Conservation (phyloP, 2,329 filamentous ascomycete species). For the Colletotrichum sp. region DNA sequence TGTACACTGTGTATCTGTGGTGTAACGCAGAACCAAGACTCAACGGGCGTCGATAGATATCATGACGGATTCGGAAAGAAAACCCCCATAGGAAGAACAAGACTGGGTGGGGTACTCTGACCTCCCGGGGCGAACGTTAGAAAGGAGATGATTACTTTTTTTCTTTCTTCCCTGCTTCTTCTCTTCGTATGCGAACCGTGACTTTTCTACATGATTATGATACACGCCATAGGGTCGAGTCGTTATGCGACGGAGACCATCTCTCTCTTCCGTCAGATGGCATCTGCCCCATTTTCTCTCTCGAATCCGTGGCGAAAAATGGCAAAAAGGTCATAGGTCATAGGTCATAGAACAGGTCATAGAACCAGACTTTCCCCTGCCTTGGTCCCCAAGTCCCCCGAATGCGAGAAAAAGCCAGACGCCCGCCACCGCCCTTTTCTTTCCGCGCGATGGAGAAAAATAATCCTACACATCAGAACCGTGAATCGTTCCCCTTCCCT, state of each 20-base stretch:
- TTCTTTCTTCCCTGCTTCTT: neutral
- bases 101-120: neutral
- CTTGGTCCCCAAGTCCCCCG: neutral
- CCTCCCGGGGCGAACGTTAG: neutral
- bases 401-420: neutral
- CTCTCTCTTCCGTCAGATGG: neutral
- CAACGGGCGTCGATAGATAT: neutral
- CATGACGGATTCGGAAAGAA: neutral
- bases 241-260: neutral
- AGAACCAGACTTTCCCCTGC: neutral
- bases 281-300: neutral
- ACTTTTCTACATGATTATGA: neutral
- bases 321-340: neutral
- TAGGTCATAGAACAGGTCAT: neutral
- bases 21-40: neutral
- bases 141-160: neutral
- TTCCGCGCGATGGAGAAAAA: neutral
- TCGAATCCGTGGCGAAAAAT: neutral
- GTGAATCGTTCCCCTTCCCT: neutral
- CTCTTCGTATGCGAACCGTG: neutral
- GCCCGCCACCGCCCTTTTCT: neutral
- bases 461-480: neutral
- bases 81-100: neutral
- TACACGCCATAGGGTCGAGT: neutral
- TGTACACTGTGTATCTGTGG: neutral